A percentile compares a stretch with the other conserved stretches of the same genome.
Evolutionary conservation across 257 asterid genomes (phyloP).

Genomic region (Solanum habrochaites): DNA sequence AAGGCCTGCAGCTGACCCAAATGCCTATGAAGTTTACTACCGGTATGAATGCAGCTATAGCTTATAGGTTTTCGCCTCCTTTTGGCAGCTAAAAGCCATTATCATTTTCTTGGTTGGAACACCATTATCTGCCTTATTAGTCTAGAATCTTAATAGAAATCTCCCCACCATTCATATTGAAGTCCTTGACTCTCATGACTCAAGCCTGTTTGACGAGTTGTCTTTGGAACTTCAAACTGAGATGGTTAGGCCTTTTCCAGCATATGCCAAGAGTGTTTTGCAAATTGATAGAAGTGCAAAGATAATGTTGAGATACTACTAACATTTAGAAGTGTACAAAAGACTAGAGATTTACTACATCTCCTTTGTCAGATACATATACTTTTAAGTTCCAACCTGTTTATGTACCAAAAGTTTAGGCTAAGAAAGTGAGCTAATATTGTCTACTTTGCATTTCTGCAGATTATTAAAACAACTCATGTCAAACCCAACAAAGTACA

Average conservation of each 20-base stretch:
- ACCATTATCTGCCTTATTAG: not conserved
- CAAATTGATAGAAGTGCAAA: not conserved
- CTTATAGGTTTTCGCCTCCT: not conserved
- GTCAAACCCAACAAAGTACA: slow-evolving; percentile 67
- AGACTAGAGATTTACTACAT: not conserved
- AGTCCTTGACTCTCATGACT: not conserved
- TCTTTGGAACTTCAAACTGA: not conserved
- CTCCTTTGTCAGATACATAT: not conserved
- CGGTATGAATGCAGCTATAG: slow-evolving; percentile 28
- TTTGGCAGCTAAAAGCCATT: not conserved
- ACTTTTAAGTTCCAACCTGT: not conserved
- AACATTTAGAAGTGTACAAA: not conserved
- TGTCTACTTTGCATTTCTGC: slow-evolving; percentile 2
- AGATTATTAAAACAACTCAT: slow-evolving; percentile 68
- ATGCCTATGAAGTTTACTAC: slow-evolving; percentile 92
- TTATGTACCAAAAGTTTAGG: not conserved
- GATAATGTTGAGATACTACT: not conserved
- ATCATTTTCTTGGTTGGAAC: not conserved
- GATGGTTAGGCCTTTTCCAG: not conserved
- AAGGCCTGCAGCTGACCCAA: slow-evolving; percentile 75
- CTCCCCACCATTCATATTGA: not conserved
- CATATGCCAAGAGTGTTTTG: not conserved
- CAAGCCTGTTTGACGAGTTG: not conserved
- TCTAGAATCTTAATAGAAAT: not conserved
- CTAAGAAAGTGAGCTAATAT: not conserved